phyloP scores from a whole-genome alignment of 139 green algal genomes.

The Auxenochlorella protothecoides region DNA sequence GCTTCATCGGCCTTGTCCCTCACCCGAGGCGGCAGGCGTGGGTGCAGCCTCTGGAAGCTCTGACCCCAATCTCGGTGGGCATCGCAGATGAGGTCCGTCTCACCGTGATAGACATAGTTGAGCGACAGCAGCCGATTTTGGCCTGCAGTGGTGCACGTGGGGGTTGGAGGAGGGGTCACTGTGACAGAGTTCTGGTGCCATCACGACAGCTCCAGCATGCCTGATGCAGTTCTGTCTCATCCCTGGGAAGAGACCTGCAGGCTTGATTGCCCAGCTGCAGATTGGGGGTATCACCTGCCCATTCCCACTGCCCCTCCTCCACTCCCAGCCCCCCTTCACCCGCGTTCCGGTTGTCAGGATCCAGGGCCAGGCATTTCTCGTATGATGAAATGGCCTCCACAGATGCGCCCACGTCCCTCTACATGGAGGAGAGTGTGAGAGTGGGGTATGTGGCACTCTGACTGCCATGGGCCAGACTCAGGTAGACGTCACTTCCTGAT shows the following conservation, averaged over 20 bases:
- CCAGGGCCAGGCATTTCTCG: constrained; percentile 51
- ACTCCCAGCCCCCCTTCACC: constrained; percentile 1
- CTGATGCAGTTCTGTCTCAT: too few relatives aligned
- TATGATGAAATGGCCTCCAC: constrained; percentile 65
- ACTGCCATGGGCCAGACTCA: too few relatives aligned
- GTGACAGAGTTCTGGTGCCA: neutral
- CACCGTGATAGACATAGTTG: constrained; percentile 79
- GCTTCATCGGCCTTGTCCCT: constrained; percentile 7
- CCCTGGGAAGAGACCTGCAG: too few relatives aligned
- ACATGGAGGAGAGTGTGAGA: constrained; percentile 23
- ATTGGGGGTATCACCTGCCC: too few relatives aligned
- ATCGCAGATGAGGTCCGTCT: constrained; percentile 57
- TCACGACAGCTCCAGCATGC: too few relatives aligned
- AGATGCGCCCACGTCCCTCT: constrained; percentile 41
- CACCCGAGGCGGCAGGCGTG: constrained; percentile 34
- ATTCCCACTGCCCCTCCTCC: too few relatives aligned
- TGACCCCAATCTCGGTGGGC: constrained; percentile 72
- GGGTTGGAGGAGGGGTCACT: too few relatives aligned
- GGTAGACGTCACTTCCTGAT: too few relatives aligned
- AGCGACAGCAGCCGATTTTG: constrained; percentile 79
- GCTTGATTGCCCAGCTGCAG: too few relatives aligned
- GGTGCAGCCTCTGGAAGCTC: constrained; percentile 43
- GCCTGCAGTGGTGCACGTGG: constrained; percentile 2
- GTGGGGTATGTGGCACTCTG: too few relatives aligned
- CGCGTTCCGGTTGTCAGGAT: constrained; percentile 55